Conservation (phyloP, 2,329 filamentous ascomycete species). For the Ceratocystis smalleyi region DNA sequence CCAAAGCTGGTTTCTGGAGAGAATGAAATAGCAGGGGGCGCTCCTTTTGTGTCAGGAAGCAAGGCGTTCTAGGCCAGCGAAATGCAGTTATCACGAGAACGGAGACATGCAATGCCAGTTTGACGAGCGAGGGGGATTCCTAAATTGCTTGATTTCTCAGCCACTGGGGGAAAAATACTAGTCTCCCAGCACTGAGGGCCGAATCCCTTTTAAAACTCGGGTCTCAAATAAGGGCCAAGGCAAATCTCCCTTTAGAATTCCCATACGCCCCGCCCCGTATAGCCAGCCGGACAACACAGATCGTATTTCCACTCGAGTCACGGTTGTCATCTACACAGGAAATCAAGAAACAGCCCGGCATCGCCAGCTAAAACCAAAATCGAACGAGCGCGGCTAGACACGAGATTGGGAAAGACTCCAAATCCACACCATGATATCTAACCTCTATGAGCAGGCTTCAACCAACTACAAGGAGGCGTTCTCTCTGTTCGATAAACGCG, state of each 20-base stretch:
- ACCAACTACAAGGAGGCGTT: slow-evolving; percentile 99
- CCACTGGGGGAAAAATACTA: neutral
- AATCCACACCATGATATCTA: slow-evolving; percentile 25
- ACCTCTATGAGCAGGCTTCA: slow-evolving; percentile 46
- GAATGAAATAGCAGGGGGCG: neutral
- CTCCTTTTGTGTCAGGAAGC: neutral
- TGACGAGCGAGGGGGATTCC: too few species aligned
- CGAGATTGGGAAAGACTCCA: neutral
- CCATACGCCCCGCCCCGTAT: neutral
- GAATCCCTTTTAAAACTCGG: neutral
- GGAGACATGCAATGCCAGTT: too few species aligned
- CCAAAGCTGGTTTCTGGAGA: neutral
- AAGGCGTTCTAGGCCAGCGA: neutral
- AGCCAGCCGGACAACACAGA: neutral
- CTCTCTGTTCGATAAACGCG: slow-evolving; percentile 98
- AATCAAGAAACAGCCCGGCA: neutral
- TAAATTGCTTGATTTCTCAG: too few species aligned
- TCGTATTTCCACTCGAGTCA: neutral
- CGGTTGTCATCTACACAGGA: neutral
- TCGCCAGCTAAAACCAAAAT: too few species aligned
- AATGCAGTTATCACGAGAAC: neutral
- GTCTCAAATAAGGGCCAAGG: neutral
- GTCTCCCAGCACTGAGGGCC: neutral
- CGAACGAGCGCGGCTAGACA: neutral
- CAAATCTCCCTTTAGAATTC: neutral